Evolutionary conservation across 2,329 filamentous ascomycete genomes (phyloP).

Genomic region (Cytospora chrysosperma): DNA sequence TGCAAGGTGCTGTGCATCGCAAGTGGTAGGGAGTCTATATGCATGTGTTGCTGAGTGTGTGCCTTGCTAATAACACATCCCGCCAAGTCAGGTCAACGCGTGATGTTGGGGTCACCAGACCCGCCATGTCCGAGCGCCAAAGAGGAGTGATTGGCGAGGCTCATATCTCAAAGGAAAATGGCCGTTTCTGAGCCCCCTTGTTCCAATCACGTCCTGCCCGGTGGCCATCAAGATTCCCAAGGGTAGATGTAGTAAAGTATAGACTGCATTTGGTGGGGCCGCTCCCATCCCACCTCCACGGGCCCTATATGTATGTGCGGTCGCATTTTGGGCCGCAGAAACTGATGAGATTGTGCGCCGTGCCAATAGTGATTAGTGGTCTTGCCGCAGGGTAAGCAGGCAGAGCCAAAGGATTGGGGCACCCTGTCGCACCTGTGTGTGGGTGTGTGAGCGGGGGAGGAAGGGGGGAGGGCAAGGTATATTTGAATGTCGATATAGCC

Average conservation of each 20-base stretch:
- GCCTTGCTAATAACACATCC: not conserved
- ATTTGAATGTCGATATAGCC: not conserved
- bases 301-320: slow-evolving; percentile 20
- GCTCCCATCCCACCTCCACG: slow-evolving; percentile 17
- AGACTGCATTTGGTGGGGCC: slow-evolving; percentile 8
- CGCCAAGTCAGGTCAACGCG: slow-evolving; percentile 12
- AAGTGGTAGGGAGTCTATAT: slow-evolving; percentile 2
- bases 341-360: slow-evolving; percentile 7
- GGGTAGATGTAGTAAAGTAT: not conserved
- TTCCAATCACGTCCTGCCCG: slow-evolving; percentile 13
- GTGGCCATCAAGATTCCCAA: not conserved
- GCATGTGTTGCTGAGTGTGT: slow-evolving; percentile 14
- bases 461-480: too few species aligned
- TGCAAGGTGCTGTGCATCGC: slow-evolving; percentile 12
- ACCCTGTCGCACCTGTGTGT: not conserved
- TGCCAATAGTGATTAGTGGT: slow-evolving; percentile 2
- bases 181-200: not conserved
- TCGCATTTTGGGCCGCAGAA: slow-evolving; percentile 24
- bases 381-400: slow-evolving; percentile 10
- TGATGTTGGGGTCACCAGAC: slow-evolving; percentile 17
- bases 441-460: too few species aligned
- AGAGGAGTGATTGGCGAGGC: slow-evolving; percentile 14
- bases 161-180: slow-evolving; percentile 3
- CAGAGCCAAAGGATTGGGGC: slow-evolving; percentile 3
- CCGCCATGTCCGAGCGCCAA: slow-evolving; percentile 8